Evolutionary conservation across 2,329 filamentous ascomycete genomes (phyloP).

Genomic region (Sclerotinia sclerotiorum): DNA sequence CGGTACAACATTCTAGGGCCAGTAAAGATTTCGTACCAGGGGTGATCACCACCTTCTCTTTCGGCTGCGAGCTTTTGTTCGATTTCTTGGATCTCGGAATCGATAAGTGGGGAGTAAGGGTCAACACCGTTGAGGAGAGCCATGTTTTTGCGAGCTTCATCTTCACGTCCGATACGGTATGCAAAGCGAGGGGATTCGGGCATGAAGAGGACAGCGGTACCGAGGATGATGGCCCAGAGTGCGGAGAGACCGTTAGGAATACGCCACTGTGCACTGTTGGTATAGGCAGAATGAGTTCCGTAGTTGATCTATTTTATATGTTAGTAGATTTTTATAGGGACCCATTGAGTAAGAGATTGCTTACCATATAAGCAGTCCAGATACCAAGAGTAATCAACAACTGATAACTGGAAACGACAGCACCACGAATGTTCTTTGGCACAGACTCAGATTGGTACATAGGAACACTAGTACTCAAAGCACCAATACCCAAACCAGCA

Average conservation of each 20-base stretch:
- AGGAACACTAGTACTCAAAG: slow-evolving; percentile 62
- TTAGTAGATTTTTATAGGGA: slow-evolving; percentile 37
- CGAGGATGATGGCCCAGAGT: slow-evolving; percentile 55
- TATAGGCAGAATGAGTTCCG: slow-evolving; percentile 51
- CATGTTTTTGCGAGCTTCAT: slow-evolving; percentile 51
- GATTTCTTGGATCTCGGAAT: slow-evolving; percentile 53
- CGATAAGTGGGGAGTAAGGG: slow-evolving; percentile 44
- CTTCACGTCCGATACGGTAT: slow-evolving; percentile 48
- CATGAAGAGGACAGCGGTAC: slow-evolving; percentile 51
- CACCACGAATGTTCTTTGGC: slow-evolving; percentile 62
- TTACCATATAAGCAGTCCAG: slow-evolving; percentile 54
- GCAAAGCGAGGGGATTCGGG: slow-evolving; percentile 56
- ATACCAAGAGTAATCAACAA: slow-evolving; percentile 70
- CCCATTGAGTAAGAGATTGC: slow-evolving; percentile 9
- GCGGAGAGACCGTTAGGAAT: slow-evolving; percentile 60
- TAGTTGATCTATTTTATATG: slow-evolving; percentile 52
- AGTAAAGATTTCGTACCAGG: slow-evolving; percentile 62
- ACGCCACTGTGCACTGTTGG: slow-evolving; percentile 57
- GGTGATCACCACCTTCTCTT: slow-evolving; percentile 38
- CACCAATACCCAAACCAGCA: slow-evolving; percentile 66
- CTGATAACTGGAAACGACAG: slow-evolving; percentile 65
- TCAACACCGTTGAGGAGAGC: slow-evolving; percentile 47
- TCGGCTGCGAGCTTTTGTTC: slow-evolving; percentile 53
- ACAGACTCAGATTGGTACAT: slow-evolving; percentile 70
- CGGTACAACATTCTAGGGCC: slow-evolving; percentile 66